Evolutionary conservation across 2,329 filamentous ascomycete genomes (phyloP).

Genomic region (Colletotrichum tamarilloi): DNA sequence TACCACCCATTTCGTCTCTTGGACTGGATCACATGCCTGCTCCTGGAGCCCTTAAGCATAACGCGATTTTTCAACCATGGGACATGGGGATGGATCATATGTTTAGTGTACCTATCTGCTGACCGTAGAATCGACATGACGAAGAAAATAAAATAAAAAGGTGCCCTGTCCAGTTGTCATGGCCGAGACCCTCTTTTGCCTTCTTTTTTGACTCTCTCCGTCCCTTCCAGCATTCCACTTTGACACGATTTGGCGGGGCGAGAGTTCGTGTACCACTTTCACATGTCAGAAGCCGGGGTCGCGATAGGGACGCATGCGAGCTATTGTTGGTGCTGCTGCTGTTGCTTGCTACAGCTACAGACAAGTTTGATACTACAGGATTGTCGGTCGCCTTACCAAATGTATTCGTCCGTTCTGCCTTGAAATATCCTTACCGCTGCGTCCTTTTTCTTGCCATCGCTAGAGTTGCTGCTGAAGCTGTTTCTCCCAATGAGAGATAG

Average conservation of each 20-base stretch:
- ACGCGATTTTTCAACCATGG: neutral
- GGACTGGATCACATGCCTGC: neutral
- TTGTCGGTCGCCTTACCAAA: neutral
- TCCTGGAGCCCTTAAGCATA: neutral
- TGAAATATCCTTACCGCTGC: neutral
- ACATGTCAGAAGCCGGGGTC: conserved; percentile 30
- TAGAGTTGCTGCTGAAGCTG: neutral
- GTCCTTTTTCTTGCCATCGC: neutral
- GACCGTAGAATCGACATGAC: conserved; percentile 5
- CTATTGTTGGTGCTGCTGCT: neutral
- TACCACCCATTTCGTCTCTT: neutral
- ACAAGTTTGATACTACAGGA: neutral
- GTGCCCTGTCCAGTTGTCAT: neutral
- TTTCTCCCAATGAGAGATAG: neutral
- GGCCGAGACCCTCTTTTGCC: neutral
- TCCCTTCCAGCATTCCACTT: neutral
- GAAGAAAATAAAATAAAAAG: neutral
- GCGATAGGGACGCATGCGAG: conserved; percentile 28
- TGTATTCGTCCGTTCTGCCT: neutral
- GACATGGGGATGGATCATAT: neutral
- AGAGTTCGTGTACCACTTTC: conserved; percentile 21
- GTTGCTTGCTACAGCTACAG: neutral
- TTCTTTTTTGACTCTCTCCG: neutral
- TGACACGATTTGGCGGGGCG: conserved; percentile 16
- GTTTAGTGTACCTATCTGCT: neutral